Percentiles rank a stretch among this genome's conserved stretches.
Conservation (phyloP, 805 yeast genomes). For the Allodekkera sacchari region DNA sequence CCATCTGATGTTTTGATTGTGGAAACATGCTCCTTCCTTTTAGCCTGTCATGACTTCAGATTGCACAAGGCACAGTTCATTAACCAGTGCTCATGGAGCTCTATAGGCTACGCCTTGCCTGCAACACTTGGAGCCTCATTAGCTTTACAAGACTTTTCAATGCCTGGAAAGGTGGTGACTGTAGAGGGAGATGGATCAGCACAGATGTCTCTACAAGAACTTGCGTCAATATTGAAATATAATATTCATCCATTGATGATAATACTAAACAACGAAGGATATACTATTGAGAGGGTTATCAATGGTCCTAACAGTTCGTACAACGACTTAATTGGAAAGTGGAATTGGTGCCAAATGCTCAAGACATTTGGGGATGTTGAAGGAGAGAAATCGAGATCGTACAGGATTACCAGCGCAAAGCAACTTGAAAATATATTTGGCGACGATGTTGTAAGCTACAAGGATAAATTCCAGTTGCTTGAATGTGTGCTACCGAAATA, state of each 20-base stretch:
- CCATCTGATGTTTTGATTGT: conserved; percentile 34
- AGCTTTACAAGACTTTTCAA: conserved; percentile 33
- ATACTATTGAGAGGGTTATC: conserved; percentile 43
- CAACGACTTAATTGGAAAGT: conserved; percentile 39
- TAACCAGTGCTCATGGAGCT: conserved; percentile 36
- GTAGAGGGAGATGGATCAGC: conserved; percentile 52
- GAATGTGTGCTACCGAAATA: conserved; percentile 52
- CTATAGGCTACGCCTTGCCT: conserved; percentile 46
- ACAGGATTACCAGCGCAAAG: conserved; percentile 28
- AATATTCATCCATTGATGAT: conserved; percentile 33
- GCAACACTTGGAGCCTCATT: conserved; percentile 40
- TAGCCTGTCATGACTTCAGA: conserved; percentile 31
- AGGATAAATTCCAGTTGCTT: conserved; percentile 37
- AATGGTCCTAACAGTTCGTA: conserved; percentile 41
- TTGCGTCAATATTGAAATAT: conserved; percentile 34
- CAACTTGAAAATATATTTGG: conserved; percentile 28
- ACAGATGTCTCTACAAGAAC: conserved; percentile 45
- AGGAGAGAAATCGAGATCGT: conserved; percentile 24
- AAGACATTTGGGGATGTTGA: conserved; percentile 54
- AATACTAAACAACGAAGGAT: conserved; percentile 42
- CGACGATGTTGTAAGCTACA: conserved; percentile 24
- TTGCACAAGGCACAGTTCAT: conserved; percentile 28
- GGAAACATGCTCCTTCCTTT: conserved; percentile 42
- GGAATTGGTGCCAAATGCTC: conserved; percentile 64
- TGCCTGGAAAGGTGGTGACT: conserved; percentile 31